Conservation (phyloP, 139 green algal species). For the Volvox reticuliferus region DNA sequence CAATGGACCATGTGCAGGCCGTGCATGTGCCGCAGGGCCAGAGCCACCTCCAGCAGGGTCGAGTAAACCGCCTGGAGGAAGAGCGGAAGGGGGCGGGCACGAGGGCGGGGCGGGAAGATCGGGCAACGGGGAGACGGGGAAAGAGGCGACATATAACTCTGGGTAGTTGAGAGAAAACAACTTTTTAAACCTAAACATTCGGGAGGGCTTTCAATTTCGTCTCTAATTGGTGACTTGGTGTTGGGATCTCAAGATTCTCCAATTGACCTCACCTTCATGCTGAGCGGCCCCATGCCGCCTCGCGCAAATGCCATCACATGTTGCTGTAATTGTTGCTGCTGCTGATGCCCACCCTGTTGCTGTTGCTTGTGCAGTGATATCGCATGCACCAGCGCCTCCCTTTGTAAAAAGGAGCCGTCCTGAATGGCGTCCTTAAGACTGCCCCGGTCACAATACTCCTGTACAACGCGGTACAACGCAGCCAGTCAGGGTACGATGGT, state of each 20-base stretch:
- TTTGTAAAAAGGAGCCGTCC: slow-evolving; percentile 10
- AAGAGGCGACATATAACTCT: no score
- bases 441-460: slow-evolving; percentile 43
- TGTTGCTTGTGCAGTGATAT: neutral
- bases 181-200: no score
- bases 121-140: neutral
- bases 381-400: neutral
- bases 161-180: no score
- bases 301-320: neutral
- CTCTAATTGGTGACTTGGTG: no score
- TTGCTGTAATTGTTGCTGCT: neutral
- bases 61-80: slow-evolving; percentile 21
- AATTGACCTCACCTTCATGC: slow-evolving; percentile 40
- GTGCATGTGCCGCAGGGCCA: slow-evolving; percentile 71
- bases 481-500: neutral
- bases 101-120: neutral
- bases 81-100: neutral
- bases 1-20: slow-evolving; percentile 59
- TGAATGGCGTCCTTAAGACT: slow-evolving; percentile 33
- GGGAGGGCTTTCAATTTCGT: no score
- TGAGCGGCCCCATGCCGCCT: neutral
- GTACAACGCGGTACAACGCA: neutral
- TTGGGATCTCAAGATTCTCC: no score
- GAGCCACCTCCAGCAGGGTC: slow-evolving; percentile 52
- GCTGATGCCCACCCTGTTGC: slow-evolving; percentile 2